Evolutionary conservation across 768 basidiomycete species (phyloP).

Genomic region (Aureoboletus auriporus): DNA sequence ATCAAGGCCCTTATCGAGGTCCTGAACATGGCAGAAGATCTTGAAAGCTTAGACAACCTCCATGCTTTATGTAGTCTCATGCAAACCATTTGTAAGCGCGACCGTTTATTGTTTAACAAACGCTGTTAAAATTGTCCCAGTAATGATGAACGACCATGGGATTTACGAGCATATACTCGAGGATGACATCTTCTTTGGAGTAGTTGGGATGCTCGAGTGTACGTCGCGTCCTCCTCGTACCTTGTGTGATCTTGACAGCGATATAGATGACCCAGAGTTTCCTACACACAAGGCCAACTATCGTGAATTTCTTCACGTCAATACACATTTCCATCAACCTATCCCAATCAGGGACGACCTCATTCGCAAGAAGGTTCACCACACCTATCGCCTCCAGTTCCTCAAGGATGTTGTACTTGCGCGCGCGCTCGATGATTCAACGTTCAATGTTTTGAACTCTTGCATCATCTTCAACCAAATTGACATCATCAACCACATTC

Average conservation of each 20-base stretch:
- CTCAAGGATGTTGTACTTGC: conserved; percentile 98
- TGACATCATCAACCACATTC: conserved; percentile 91
- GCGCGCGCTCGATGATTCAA: conserved; percentile 90
- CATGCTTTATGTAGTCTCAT: conserved; percentile 89
- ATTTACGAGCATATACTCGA: conserved; percentile 94
- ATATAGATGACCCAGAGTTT: conserved; percentile 91
- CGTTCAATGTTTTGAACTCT: conserved; percentile 94
- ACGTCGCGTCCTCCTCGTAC: conserved; percentile 28
- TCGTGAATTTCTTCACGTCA: conserved; percentile 84
- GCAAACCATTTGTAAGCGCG: conserved; percentile 83
- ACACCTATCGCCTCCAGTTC: conserved; percentile 95
- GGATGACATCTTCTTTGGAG: conserved; percentile 88
- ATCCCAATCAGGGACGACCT: conserved; percentile 71
- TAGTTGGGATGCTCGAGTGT: conserved; percentile 98
- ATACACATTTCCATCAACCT: conserved; percentile 85
- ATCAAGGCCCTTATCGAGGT: conserved; percentile 83
- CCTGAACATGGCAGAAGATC: conserved; percentile 84
- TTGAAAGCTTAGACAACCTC: conserved; percentile 86
- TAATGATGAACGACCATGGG: conserved; percentile 91
- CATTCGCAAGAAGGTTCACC: conserved; percentile 88
- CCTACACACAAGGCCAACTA: conserved; percentile 96
- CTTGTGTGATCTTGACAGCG: conserved; percentile 11
- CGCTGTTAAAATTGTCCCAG: conserved; percentile 36
- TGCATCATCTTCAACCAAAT: conserved; percentile 99
- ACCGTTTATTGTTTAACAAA: not conserved